Percentiles rank a stretch among this genome's conserved stretches.
Evolutionary conservation across 805 yeast genomes (phyloP).

Genomic region (Sungouiozyma ichnusensis): DNA sequence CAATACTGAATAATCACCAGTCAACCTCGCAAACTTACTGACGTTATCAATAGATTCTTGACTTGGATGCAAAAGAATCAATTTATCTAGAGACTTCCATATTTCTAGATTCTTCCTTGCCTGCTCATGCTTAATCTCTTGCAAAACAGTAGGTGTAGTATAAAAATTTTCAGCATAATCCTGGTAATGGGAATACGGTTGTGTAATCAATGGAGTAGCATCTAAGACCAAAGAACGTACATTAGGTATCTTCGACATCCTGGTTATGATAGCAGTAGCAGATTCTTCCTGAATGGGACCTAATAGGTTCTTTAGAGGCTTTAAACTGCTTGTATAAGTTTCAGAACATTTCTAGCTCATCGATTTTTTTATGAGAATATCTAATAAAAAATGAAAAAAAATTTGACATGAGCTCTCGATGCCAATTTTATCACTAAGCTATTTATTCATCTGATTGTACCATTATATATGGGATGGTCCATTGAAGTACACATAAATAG

Average conservation of each 20-base stretch:
- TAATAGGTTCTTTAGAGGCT: too few species aligned
- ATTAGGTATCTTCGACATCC: constrained; percentile 15
- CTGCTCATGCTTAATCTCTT: constrained; percentile 78
- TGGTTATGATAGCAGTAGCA: too few species aligned
- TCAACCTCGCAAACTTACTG: constrained; percentile 63
- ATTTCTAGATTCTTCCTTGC: constrained; percentile 68
- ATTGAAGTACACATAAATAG: neutral
- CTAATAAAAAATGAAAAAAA: neutral
- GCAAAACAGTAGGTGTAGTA: constrained; percentile 86
- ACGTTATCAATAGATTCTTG: constrained; percentile 54
- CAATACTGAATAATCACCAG: constrained; percentile 86
- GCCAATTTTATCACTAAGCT: too few species aligned
- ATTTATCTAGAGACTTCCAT: constrained; percentile 55
- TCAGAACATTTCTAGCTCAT: neutral
- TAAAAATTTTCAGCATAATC: constrained; percentile 60
- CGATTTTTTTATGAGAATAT: neutral
- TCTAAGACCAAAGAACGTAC: constrained; percentile 66
- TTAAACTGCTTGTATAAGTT: too few species aligned
- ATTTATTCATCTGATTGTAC: too few species aligned
- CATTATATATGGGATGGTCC: neutral
- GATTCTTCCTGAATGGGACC: too few species aligned
- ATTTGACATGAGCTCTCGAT: neutral
- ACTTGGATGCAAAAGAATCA: constrained; percentile 70
- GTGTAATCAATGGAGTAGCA: constrained; percentile 91
- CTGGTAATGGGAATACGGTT: constrained; percentile 62